Evolutionary conservation across 148 eudicot species (phyloP), one percentile per base, ranked within the genome.

Genomic region (Silene uniflora): DNA sequence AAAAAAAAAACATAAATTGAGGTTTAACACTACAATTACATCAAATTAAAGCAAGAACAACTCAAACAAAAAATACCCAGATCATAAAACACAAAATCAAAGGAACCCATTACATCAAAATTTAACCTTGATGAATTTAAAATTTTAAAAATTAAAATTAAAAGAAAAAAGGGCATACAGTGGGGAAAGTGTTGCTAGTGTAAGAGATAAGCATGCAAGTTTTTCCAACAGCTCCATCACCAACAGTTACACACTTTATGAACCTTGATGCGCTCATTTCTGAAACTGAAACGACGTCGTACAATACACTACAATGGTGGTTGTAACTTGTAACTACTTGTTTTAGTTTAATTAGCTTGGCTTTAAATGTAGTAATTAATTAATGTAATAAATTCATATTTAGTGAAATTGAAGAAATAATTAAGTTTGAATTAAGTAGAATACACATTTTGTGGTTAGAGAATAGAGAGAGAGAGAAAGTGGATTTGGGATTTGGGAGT

Each of bases 111-210:
- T 7, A 29, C 1, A 56, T 70, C 29, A 52, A 72, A 79, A 76
- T 60, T 49, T 52, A 24, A 59, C 54, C 61, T 60, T 75, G 44
- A 39, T 39, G 3, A 6, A 39, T 6, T 39, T 1, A 42, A 42
- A 13, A 72, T 17, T 63, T 35, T 47, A 47, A 72, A 79, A 76
- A 73, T 32, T 49, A 25, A 59, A 61, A 59, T 21, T 10, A 63
- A 35, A 19, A 39, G 32, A 42, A 35, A 46, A 73, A 75, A 29
- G 32, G 32, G 32, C 83, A 66, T 22, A 85, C 87, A 75, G 85
- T 85, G 47, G 87, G 87, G 77, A 85, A 85, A 80, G 85, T 85
- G 83, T 85, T 85, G 77, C 87, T 85, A 35, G 87, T 85, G 62
- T 80, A 80, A 72, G 83, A 80, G 22, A 80, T 80, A 7, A 80